phyloP scores from a whole-genome alignment of 2,329 filamentous ascomycete genomes.

The Trichoderma asperellum region DNA sequence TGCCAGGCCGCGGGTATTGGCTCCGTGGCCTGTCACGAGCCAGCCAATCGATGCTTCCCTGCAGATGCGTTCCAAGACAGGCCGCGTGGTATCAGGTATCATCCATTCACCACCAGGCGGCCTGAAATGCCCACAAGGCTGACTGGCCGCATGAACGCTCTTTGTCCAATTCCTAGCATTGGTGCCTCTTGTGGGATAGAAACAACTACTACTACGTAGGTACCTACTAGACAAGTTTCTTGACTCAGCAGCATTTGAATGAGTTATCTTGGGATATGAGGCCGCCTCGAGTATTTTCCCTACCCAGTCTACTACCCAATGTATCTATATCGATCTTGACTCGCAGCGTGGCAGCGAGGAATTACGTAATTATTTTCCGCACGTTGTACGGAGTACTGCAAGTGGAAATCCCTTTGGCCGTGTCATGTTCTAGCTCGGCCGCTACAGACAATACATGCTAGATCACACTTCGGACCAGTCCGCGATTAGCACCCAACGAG shows the following conservation, averaged over 20 bases:
- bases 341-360: background rate
- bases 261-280: background rate
- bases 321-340: no score
- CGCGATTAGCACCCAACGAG: background rate
- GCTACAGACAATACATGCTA: background rate
- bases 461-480: background rate
- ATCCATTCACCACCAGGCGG: background rate
- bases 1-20: slow-evolving; percentile 1
- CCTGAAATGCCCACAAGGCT: slow-evolving; percentile 9
- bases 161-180: background rate
- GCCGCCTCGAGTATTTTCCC: background rate
- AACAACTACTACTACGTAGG: no score
- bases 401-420: background rate
- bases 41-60: slow-evolving; percentile 11
- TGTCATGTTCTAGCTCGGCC: background rate
- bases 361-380: background rate
- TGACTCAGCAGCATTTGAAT: background rate
- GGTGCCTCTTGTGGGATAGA: background rate
- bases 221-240: background rate
- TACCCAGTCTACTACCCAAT: no score
- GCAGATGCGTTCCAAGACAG: background rate
- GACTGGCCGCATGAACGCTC: background rate
- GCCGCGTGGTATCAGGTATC: slow-evolving; percentile 9
- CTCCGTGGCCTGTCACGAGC: background rate
- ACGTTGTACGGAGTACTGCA: background rate